Conservation (phyloP, 306 rosid genomes). For the Gastrolobium bilobum region DNA sequence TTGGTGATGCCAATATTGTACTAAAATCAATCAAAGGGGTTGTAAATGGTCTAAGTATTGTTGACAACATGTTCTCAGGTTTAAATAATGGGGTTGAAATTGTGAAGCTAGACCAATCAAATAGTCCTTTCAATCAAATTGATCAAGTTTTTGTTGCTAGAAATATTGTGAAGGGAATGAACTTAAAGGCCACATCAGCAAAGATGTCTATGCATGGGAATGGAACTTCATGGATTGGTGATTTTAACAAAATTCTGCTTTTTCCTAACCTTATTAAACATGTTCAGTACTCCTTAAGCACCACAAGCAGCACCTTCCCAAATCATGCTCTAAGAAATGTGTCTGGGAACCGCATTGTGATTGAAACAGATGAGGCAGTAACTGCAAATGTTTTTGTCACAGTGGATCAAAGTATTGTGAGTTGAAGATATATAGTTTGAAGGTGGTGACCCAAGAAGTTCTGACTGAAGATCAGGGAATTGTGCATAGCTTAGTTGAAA, state of each 20-base stretch:
- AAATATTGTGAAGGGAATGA: constrained; percentile 83
- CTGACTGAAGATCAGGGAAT: constrained; percentile 35
- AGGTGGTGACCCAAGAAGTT: neutral
- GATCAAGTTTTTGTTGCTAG: constrained; percentile 78
- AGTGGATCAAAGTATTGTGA: constrained; percentile 67
- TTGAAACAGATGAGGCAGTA: constrained; percentile 63
- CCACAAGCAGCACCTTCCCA: constrained; percentile 54
- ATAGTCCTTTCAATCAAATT: constrained; percentile 59
- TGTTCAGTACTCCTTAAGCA: constrained; percentile 68
- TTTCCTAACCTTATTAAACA: constrained; percentile 78
- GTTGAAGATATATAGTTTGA: constrained; percentile 44
- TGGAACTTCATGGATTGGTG: constrained; percentile 72
- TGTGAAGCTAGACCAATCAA: constrained; percentile 75
- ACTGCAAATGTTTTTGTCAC: constrained; percentile 60
- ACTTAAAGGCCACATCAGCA: constrained; percentile 67
- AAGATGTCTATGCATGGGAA: constrained; percentile 59
- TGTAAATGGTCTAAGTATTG: constrained; percentile 71
- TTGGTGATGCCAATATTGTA: constrained; percentile 79
- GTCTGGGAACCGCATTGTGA: constrained; percentile 66
- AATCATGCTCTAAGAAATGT: constrained; percentile 73
- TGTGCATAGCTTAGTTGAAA: constrained; percentile 21
- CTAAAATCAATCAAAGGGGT: constrained; percentile 81
- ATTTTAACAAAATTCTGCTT: constrained; percentile 67
- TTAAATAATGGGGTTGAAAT: constrained; percentile 60
- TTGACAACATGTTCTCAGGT: constrained; percentile 89